Percentiles rank a stretch among this genome's conserved stretches.
Evolutionary conservation across 768 basidiomycete genomes (phyloP).

Genomic region (Suillus tomentosus): DNA sequence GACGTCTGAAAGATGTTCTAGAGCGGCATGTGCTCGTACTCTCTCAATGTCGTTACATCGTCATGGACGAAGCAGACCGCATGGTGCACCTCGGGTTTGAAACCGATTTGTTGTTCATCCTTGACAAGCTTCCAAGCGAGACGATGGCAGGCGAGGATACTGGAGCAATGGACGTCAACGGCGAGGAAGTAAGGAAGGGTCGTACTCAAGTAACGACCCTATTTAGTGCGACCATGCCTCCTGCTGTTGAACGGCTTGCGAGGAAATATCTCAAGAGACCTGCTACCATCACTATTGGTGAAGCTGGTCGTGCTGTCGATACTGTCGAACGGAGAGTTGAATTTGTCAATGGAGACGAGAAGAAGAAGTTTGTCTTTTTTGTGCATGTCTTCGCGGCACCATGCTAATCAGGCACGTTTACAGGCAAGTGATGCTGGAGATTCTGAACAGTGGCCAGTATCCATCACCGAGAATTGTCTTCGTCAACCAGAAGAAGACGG

Average conservation of each 20-base stretch:
- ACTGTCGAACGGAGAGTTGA: constrained; percentile 97
- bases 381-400: constrained; percentile 10
- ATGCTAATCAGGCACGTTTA: constrained; percentile 14
- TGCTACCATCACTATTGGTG: constrained; percentile 96
- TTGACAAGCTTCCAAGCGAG: constrained; percentile 88
- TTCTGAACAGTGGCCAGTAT: constrained; percentile 84
- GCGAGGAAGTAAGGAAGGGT: constrained; percentile 59
- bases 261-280: constrained; percentile 92
- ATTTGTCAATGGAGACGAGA: constrained; percentile 90
- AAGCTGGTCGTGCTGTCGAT: constrained; percentile 96
- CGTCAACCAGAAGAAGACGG: constrained; percentile 99
- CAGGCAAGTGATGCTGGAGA: constrained; percentile 85
- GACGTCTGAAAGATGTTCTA: constrained; percentile 96
- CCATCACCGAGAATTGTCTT: constrained; percentile 95
- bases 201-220: constrained; percentile 91
- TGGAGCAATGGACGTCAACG: constrained; percentile 76
- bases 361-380: constrained; percentile 77
- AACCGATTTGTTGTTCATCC: constrained; percentile 88
- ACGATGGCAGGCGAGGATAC: constrained; percentile 86
- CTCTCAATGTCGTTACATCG: constrained; percentile 96
- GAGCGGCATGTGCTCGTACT: constrained; percentile 95
- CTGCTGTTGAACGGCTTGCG: constrained; percentile 93
- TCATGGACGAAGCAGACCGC: constrained; percentile 99
- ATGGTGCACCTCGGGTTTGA: constrained; percentile 99
- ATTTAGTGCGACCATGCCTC: constrained; percentile 98